phyloP scores from a whole-genome alignment of 768 basidiomycete genomes.

The Lactarius tabidus region DNA sequence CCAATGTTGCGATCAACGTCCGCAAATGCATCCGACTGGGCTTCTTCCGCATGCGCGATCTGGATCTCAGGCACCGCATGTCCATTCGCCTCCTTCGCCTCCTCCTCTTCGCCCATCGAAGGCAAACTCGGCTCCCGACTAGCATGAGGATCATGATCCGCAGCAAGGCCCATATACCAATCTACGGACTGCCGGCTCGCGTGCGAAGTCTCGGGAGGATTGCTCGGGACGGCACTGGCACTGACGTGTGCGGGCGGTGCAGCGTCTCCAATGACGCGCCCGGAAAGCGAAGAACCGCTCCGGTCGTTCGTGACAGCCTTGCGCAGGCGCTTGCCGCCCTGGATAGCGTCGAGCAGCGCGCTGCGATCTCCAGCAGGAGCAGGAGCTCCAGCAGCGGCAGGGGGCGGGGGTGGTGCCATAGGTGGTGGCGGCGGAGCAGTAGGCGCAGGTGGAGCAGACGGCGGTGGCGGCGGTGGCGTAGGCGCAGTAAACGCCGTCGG shows the following conservation, averaged over 20 bases:
- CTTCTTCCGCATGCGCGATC: slow-evolving; percentile 42
- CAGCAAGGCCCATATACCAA: slow-evolving; percentile 88
- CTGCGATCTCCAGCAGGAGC: slow-evolving; percentile 47
- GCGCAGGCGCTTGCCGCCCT: slow-evolving; percentile 63
- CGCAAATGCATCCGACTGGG: slow-evolving; percentile 48
- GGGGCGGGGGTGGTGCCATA: slow-evolving; percentile 32
- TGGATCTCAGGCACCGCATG: slow-evolving; percentile 52
- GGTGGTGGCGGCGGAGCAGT: slow-evolving; percentile 36
- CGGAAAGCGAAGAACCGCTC: slow-evolving; percentile 63
- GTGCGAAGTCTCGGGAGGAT: slow-evolving; percentile 38
- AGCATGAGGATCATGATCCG: slow-evolving; percentile 47
- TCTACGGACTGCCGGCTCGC: slow-evolving; percentile 68
- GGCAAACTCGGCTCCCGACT: slow-evolving; percentile 41
- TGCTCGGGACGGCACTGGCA: slow-evolving; percentile 38
- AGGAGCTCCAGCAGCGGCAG: slow-evolving; percentile 30
- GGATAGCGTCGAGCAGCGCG: slow-evolving; percentile 76
- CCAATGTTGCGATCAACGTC: slow-evolving; percentile 68
- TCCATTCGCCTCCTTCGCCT: slow-evolving; percentile 36
- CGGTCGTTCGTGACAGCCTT: slow-evolving; percentile 83
- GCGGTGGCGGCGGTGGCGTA: slow-evolving; percentile 38
- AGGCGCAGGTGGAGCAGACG: slow-evolving; percentile 38
- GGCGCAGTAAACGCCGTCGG: slow-evolving; percentile 34
- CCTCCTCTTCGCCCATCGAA: slow-evolving; percentile 57
- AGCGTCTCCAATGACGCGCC: slow-evolving; percentile 72
- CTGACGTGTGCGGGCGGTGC: slow-evolving; percentile 69